These are phyloP conservation scores for Podochytrium sp. DNA, from an alignment of 192 early-diverging fungal species.

Conservation along the genomic window DNA sequence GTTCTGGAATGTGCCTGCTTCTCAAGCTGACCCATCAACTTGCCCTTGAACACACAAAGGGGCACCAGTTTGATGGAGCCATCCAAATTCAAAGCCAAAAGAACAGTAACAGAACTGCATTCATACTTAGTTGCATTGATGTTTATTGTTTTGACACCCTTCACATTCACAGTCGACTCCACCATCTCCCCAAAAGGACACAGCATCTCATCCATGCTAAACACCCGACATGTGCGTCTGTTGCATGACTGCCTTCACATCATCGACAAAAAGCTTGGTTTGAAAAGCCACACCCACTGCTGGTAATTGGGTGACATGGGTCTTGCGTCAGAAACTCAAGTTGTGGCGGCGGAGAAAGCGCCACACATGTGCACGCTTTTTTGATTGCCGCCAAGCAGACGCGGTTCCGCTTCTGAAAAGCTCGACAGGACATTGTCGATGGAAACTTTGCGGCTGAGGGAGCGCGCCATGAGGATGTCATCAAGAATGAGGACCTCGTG, in stretches of 20 bases:
- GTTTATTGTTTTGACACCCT: not conserved
- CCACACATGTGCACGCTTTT: not conserved
- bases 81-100: not conserved
- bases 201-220: not conserved
- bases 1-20: not conserved
- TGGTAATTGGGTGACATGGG: not conserved
- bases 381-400: not conserved
- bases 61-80: not conserved
- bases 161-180: not conserved
- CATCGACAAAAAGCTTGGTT: not conserved
- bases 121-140: not conserved
- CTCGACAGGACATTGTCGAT: not conserved
- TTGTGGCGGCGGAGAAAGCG: not conserved
- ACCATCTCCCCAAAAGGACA: not conserved
- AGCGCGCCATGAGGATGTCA: not conserved
- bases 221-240: not conserved
- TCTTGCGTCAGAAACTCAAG: not conserved
- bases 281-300: not conserved
- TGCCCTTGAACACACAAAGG: not conserved
- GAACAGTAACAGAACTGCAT: not conserved
- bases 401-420: not conserved
- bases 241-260: not conserved
- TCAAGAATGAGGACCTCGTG: not conserved
- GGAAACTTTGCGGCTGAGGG: not conserved
- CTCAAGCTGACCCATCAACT: not conserved